Evolutionary conservation across 2,329 filamentous ascomycete genomes (phyloP), one percentile per base, ranked within the genome.

Genomic region (Thielaviopsis musarum): DNA sequence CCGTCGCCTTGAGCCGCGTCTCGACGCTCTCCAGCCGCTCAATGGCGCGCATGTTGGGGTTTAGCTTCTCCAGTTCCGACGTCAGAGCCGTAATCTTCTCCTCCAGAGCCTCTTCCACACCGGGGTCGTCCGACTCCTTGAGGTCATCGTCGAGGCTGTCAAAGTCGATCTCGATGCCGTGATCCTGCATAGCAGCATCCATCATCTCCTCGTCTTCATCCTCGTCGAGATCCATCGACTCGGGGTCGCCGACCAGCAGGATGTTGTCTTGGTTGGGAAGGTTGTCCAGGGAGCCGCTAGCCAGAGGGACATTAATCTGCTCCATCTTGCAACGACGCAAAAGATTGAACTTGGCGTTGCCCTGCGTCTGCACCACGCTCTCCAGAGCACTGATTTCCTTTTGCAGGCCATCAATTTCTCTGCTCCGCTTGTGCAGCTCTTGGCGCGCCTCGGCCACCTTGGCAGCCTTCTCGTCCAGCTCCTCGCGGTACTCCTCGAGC

Each of bases 1-100:
- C 91, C 1, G 88, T 91, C 61, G 84, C 80, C 64, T 88, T 84
- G 24, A 96, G 83, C 62, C 91, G 84, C 57, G 82, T 80, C 70
- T 95, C 87, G 9, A 95, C 91, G 22, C 83, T 85, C 68, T 93
- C 88, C 5, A 98, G 78, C 56, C 91, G 87, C 68, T 97, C 90
- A 71, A 91, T 89, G 9, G 91, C 93, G 66, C 91, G 88, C 82
- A 95, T 94, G 70, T 98, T 97, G 26, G 93, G 93, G 63, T 93
- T 91, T 71, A 97, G 84, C 72, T 95, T 95, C 68, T 95, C 90
- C 21, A 98, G 81, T 65, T 95, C 88, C 34, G 79, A 75, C 52
- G 84, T 83, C 10, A 98, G 77, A 28, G 79, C 78, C 21, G 79
- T 76, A 64, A 98, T 89, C 66, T 83, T 85, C 58, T 95, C 88